Conservation (phyloP, 2,329 filamentous ascomycete genomes). For the Penicillium sp. region DNA sequence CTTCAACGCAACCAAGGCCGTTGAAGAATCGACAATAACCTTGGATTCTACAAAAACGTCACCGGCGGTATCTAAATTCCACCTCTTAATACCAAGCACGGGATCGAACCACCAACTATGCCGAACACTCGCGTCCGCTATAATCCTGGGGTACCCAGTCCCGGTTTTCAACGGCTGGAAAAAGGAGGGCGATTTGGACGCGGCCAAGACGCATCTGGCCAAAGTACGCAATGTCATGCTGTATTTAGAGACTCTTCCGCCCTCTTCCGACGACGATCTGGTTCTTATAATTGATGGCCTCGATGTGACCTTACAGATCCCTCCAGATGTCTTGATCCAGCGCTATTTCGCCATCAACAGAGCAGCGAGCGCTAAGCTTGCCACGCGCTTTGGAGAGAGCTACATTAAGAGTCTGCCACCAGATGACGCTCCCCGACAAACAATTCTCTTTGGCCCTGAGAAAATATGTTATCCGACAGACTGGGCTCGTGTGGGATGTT, state of each 20-base stretch:
- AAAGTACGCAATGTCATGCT: conserved; percentile 17
- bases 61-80: conserved; percentile 6
- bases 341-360: conserved; percentile 13
- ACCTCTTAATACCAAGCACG: conserved; percentile 11
- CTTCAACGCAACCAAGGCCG: neutral
- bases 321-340: conserved; percentile 14
- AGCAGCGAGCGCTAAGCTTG: conserved; percentile 7
- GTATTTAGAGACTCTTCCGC: conserved; percentile 9
- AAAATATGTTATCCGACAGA: conserved; percentile 15
- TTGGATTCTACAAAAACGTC: neutral
- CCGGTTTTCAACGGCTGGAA: conserved; percentile 17
- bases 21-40: neutral
- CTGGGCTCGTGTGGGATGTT: conserved; percentile 10
- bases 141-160: conserved; percentile 11
- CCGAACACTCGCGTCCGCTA: conserved; percentile 10
- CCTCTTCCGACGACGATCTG: conserved; percentile 12
- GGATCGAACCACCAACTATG: conserved; percentile 14
- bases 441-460: conserved; percentile 15
- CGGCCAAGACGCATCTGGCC: conserved; percentile 12
- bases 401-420: neutral
- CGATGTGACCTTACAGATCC: conserved; percentile 15
- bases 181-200: conserved; percentile 14
- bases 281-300: conserved; percentile 16
- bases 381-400: conserved; percentile 7
- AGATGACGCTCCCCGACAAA: conserved; percentile 9